Conservation (phyloP, 495 filamentous ascomycete species). For the Aspergillus haitiensis region DNA sequence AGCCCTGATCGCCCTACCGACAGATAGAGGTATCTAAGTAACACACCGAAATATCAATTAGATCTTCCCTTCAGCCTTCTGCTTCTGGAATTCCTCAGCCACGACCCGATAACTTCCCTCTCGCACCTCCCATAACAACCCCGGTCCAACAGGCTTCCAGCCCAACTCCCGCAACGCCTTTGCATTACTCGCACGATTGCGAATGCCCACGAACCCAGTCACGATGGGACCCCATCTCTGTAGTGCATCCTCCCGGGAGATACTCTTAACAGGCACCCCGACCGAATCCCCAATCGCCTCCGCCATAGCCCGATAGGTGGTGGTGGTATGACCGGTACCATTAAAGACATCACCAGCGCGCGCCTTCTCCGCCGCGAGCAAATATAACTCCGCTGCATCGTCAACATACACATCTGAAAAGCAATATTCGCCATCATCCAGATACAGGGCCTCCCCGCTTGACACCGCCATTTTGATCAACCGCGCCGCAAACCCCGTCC, state of each 20-base stretch:
- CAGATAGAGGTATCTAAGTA: no score
- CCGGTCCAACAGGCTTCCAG: conserved; percentile 35
- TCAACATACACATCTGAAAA: conserved; percentile 43
- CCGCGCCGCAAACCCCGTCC: conserved; percentile 33
- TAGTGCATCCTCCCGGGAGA: conserved; percentile 31
- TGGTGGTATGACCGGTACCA: conserved; percentile 41
- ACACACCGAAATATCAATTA: background rate
- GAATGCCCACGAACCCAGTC: conserved; percentile 22
- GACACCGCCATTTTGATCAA: conserved; percentile 33
- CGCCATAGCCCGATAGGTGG: conserved; percentile 42
- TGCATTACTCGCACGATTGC: conserved; percentile 42
- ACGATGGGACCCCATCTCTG: conserved; percentile 36
- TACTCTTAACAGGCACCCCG: conserved; percentile 32
- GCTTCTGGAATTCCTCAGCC: conserved; percentile 16
- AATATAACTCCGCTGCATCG: conserved; percentile 44
- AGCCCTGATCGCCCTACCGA: no score
- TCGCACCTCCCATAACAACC: conserved; percentile 40
- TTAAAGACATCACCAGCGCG: conserved; percentile 40
- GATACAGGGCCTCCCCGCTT: conserved; percentile 39
- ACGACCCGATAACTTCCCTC: conserved; percentile 28
- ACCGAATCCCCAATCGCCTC: conserved; percentile 36
- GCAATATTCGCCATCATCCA: conserved; percentile 44
- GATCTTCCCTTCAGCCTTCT: conserved; percentile 3
- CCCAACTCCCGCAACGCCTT: conserved; percentile 43
- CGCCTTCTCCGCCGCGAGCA: conserved; percentile 46